A percentile compares a stretch with the other conserved stretches of the same genome.
Conservation (phyloP, 108 stramenopile genomes). For the Cyclotella cryptica region DNA sequence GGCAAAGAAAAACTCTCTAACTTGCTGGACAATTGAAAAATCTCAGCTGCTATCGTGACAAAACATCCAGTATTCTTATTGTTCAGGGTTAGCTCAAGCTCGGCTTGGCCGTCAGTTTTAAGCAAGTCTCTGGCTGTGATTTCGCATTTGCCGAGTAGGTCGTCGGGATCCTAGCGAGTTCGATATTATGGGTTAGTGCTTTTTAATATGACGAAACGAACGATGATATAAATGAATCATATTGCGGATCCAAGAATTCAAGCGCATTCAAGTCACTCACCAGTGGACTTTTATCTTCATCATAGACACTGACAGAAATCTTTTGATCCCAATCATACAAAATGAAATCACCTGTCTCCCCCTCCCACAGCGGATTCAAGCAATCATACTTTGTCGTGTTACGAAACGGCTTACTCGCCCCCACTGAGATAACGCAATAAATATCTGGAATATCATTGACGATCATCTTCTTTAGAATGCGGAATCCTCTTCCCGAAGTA, state of each 20-base stretch:
- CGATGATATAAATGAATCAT: background rate
- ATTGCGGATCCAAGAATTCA: background rate
- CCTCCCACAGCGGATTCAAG: slow-evolving; percentile 59
- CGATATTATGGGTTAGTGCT: background rate
- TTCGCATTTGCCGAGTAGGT: slow-evolving; percentile 58
- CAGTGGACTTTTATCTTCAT: slow-evolving; percentile 47
- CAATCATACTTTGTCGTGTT: slow-evolving; percentile 56
- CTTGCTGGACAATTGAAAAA: slow-evolving; percentile 29
- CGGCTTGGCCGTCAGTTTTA: slow-evolving; percentile 24
- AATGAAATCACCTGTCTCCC: slow-evolving; percentile 63
- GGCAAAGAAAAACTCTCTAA: slow-evolving; percentile 28
- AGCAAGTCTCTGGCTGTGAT: slow-evolving; percentile 59
- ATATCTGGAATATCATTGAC: slow-evolving; percentile 75
- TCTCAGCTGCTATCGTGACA: slow-evolving; percentile 58
- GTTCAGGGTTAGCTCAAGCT: slow-evolving; percentile 44
- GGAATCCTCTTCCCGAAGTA: slow-evolving; percentile 59
- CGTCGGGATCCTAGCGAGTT: slow-evolving; percentile 60
- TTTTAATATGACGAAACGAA: background rate
- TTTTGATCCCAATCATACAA: slow-evolving; percentile 64
- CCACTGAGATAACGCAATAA: slow-evolving; percentile 58
- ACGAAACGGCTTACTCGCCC: slow-evolving; percentile 39
- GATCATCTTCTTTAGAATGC: slow-evolving; percentile 49
- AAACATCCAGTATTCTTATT: slow-evolving; percentile 52
- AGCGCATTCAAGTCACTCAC: background rate
- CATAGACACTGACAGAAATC: slow-evolving; percentile 60